phyloP scores from a whole-genome alignment of 1,139 yeast genomes.

The Nakaseomyces uthaithaninus region DNA sequence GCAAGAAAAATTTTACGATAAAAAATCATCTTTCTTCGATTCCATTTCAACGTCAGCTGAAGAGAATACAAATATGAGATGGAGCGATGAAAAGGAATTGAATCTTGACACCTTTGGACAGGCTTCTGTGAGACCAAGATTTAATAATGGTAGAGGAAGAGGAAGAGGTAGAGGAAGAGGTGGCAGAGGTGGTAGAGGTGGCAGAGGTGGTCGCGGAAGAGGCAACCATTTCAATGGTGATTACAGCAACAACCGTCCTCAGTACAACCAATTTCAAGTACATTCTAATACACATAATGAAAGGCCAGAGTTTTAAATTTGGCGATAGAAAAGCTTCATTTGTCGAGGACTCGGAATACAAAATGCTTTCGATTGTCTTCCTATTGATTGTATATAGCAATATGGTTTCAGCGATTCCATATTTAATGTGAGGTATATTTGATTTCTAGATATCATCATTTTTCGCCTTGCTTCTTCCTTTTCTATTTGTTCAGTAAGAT shows the following conservation, averaged over 20 bases:
- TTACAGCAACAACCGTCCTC: constrained; percentile 1
- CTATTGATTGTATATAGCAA: too few relatives aligned
- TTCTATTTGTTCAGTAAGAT: not conserved
- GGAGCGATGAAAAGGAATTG: constrained; percentile 52
- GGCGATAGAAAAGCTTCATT: too few relatives aligned
- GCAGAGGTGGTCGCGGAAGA: constrained; percentile 8
- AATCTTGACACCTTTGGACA: constrained; percentile 61
- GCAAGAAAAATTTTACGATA: constrained; percentile 44
- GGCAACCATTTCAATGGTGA: not conserved
- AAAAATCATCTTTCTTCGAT: constrained; percentile 73
- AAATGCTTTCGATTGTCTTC: too few relatives aligned
- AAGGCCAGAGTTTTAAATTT: constrained; percentile 1
- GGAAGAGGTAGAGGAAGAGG: constrained; percentile 34
- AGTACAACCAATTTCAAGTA: constrained; percentile 2
- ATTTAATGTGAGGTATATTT: too few relatives aligned
- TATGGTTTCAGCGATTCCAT: not conserved
- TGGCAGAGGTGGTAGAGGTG: constrained; percentile 28
- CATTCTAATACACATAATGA: constrained; percentile 3
- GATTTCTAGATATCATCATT: too few relatives aligned
- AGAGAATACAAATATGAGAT: constrained; percentile 40
- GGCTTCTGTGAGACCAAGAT: constrained; percentile 35
- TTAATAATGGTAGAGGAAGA: constrained; percentile 30
- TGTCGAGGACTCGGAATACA: too few relatives aligned
- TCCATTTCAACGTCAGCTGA: constrained; percentile 54
- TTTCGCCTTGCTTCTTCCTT: not conserved